Percentiles rank a stretch among this genome's conserved stretches.
These are phyloP conservation scores for Wallacemonas sp. DNA, from an alignment of 208 protist genomes.

Conservation along the genomic window DNA sequence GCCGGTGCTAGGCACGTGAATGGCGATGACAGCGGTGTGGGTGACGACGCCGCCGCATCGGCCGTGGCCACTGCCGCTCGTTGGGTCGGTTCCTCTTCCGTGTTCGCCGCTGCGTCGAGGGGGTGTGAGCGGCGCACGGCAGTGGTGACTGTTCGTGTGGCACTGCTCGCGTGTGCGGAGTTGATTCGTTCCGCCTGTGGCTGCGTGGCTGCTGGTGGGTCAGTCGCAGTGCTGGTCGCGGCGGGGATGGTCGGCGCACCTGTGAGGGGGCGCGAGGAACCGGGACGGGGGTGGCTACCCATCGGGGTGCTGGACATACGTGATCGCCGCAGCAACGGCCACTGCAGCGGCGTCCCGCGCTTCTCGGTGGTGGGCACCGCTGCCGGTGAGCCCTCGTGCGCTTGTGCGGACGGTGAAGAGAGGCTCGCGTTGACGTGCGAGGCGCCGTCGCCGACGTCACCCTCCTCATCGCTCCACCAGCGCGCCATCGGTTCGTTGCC, in stretches of 20 bases:
- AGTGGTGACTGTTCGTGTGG: no score
- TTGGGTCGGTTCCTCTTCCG: no score
- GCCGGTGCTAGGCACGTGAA: neutral
- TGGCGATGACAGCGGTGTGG: neutral
- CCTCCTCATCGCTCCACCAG: neutral
- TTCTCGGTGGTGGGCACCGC: neutral
- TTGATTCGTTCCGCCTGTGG: no score
- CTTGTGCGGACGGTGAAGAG: neutral
- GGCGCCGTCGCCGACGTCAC: neutral
- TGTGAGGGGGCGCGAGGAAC: neutral
- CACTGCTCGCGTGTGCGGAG: no score
- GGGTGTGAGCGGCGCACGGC: no score
- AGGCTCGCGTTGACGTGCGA: neutral
- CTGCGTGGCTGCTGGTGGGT: no score
- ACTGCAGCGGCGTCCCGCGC: slow-evolving; percentile 11
- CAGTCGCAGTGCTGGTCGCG: no score
- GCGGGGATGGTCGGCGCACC: no score
- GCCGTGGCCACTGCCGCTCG: neutral
- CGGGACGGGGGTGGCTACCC: neutral
- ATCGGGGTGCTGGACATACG: neutral
- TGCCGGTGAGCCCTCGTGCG: neutral
- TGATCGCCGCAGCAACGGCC: slow-evolving; percentile 1
- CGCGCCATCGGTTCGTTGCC: neutral
- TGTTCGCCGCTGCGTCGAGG: no score
- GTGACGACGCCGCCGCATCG: neutral